These are phyloP conservation scores for Nemania serpens DNA, from an alignment of 2,329 filamentous ascomycete species.

Conservation along the genomic window DNA sequence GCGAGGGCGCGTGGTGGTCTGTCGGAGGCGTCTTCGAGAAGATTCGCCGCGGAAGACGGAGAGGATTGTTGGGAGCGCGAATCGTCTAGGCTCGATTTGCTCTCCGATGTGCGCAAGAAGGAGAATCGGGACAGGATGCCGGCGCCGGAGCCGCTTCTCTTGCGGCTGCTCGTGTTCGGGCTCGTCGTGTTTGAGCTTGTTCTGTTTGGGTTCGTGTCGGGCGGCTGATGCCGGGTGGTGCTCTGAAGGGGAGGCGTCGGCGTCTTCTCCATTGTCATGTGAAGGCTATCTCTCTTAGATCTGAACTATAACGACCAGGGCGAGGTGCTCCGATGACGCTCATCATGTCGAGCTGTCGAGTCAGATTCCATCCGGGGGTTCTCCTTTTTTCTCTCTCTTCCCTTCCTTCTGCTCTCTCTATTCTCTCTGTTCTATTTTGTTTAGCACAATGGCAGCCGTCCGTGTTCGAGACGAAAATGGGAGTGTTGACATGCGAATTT, in stretches of 20 bases:
- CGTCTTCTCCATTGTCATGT: constrained; percentile 39
- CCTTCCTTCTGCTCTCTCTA: too few relatives aligned
- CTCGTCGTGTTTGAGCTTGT: too few relatives aligned
- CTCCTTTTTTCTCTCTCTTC: too few relatives aligned
- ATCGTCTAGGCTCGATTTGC: constrained; percentile 38
- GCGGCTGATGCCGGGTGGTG: constrained; percentile 34
- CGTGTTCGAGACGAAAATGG: too few relatives aligned
- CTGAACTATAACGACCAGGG: constrained; percentile 15
- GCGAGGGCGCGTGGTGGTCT: constrained; percentile 40
- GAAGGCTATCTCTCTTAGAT: constrained; percentile 25
- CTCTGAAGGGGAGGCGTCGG: constrained; percentile 38
- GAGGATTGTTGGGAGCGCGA: constrained; percentile 31
- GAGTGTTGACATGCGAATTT: too few relatives aligned
- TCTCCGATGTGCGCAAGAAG: constrained; percentile 60
- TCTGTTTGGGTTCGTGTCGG: constrained; percentile 29
- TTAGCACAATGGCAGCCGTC: too few relatives aligned
- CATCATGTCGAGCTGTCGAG: constrained; percentile 27
- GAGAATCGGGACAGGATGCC: constrained; percentile 71
- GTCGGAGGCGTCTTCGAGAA: constrained; percentile 23
- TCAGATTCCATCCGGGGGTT: constrained; percentile 1
- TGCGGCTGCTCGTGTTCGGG: constrained; percentile 44
- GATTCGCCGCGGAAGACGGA: too few relatives aligned
- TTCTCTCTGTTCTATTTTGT: too few relatives aligned
- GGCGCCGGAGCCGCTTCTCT: constrained; percentile 61
- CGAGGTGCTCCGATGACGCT: constrained; percentile 30